A percentile compares a stretch with the other conserved stretches of the same genome.
Conservation (phyloP, 257 asterid genomes). For the Datura wrightii region DNA sequence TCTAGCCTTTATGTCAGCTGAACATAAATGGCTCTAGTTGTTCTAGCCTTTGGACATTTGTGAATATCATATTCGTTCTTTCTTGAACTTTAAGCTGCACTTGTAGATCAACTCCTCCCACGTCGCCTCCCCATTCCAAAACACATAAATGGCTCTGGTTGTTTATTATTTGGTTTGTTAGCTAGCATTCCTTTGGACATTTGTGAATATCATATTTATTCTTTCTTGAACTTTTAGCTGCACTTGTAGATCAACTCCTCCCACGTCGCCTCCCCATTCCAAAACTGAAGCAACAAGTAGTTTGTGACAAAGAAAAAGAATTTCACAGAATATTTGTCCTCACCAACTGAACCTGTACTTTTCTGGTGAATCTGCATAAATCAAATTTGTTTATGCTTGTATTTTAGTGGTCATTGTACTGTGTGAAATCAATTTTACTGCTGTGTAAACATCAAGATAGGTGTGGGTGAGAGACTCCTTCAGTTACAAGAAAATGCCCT, state of each 20-base stretch:
- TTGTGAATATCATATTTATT: not conserved
- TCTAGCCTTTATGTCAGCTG: slow-evolving; percentile 3
- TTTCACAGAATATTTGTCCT: not conserved
- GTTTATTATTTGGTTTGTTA: slow-evolving; percentile 10
- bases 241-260: not conserved
- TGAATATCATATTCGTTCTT: not conserved
- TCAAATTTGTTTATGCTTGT: not conserved
- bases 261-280: not conserved
- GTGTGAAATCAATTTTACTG: not conserved
- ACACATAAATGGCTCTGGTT: not conserved
- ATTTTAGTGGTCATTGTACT: slow-evolving; percentile 8
- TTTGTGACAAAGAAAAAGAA: not conserved
- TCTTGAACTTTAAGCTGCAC: not conserved
- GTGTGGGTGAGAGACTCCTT: not conserved
- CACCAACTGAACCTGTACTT: slow-evolving; percentile 7
- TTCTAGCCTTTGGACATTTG: slow-evolving; percentile 1
- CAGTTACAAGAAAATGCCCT: not conserved
- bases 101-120: not conserved
- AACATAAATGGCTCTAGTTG: not conserved
- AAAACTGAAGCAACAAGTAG: not conserved
- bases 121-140: not conserved
- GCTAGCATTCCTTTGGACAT: slow-evolving; percentile 9
- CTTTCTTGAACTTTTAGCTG: not conserved
- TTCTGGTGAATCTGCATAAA: not conserved
- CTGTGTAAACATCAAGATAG: slow-evolving; percentile 5